phyloP scores from a whole-genome alignment of 148 eudicot genomes.

The Linanthus parryae region DNA sequence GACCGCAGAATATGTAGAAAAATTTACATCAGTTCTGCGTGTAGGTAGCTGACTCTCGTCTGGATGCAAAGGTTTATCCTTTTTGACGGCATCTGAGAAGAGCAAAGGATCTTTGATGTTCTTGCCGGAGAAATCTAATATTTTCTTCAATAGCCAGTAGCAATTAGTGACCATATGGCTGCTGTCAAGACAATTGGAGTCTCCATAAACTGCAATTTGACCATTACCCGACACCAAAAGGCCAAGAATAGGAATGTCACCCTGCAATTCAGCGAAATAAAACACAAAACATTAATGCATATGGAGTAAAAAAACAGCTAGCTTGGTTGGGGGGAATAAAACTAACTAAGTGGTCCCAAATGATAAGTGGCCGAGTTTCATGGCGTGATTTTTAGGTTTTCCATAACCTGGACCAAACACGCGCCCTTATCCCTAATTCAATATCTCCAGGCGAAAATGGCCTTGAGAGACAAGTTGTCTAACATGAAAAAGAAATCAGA shows the following conservation, averaged over 20 bases:
- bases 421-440: no score
- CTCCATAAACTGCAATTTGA: constrained; percentile 88
- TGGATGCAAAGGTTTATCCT: constrained; percentile 36
- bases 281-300: background rate
- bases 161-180: constrained; percentile 99
- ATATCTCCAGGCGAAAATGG: no score
- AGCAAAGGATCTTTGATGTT: constrained; percentile 67
- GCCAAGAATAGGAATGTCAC: constrained; percentile 39
- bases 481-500: no score
- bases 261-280: constrained; percentile 35
- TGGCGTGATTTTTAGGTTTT: no score
- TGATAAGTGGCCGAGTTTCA: no score
- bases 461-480: no score
- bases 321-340: no score
- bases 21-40: constrained; percentile 88
- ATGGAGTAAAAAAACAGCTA: no score
- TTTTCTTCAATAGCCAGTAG: constrained; percentile 81
- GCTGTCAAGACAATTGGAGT: constrained; percentile 96
- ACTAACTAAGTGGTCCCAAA: no score
- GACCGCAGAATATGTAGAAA: constrained; percentile 79
- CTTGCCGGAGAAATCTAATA: constrained; percentile 66
- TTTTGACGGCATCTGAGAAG: constrained; percentile 66
- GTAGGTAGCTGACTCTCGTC: constrained; percentile 70
- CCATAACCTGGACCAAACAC: no score
- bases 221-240: constrained; percentile 53